Evolutionary conservation across 2,329 filamentous ascomycete genomes (phyloP).

Genomic region (Penicillium sp.): DNA sequence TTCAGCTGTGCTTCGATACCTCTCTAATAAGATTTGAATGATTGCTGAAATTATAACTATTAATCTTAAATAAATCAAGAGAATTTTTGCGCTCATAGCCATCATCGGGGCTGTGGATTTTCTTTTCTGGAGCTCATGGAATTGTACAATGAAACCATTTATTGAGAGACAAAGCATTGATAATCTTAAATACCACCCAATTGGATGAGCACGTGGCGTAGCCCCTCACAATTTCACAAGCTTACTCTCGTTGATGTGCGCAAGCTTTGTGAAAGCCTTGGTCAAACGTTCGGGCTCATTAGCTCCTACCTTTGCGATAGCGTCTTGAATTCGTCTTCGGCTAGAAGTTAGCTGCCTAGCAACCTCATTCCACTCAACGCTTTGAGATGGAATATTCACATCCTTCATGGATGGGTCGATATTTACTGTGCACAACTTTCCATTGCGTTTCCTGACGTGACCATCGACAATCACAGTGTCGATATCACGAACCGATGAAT

Average conservation of each 20-base stretch:
- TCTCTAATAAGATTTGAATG: no score
- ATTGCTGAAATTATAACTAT: no score
- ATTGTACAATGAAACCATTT: no score
- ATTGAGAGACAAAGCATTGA: no score
- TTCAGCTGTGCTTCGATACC: no score
- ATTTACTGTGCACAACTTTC: slow-evolving; percentile 1
- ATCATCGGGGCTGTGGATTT: no score
- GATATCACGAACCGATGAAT: slow-evolving; percentile 26
- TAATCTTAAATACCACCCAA: no score
- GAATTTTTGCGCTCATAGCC: no score
- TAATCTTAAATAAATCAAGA: no score
- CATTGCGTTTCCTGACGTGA: slow-evolving; percentile 16
- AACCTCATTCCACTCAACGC: slow-evolving; percentile 5
- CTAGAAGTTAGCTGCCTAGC: slow-evolving; percentile 4
- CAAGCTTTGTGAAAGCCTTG: slow-evolving; percentile 1
- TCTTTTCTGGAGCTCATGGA: no score
- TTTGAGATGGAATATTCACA: slow-evolving; percentile 1
- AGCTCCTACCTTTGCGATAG: slow-evolving; percentile 1
- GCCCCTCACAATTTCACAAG: slow-evolving; percentile 3
- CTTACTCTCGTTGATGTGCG: not conserved
- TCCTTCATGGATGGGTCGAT: slow-evolving; percentile 4
- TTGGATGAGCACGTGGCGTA: no score
- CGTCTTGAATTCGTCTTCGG: slow-evolving; percentile 1
- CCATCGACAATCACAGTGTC: slow-evolving; percentile 32
- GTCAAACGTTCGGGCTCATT: slow-evolving; percentile 4